Evolutionary conservation across 192 early-diverging fungal genomes (phyloP).

Genomic region (Haplosporangium gracile): DNA sequence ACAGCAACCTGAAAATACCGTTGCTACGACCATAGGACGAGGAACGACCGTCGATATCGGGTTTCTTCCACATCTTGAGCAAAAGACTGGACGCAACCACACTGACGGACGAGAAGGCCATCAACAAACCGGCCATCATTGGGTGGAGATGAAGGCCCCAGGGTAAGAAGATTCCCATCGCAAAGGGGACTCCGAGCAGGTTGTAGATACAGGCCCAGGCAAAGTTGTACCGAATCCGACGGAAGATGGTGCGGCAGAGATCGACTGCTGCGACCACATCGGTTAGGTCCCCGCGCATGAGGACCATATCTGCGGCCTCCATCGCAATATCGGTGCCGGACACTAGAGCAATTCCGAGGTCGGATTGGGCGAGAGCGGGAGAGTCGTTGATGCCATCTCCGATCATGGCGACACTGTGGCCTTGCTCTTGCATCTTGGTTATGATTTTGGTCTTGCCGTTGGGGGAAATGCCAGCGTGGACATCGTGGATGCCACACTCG

Average conservation of each 20-base stretch:
- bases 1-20: constrained; percentile 57
- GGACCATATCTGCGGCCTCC: constrained; percentile 92
- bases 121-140: constrained; percentile 93
- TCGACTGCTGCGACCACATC: constrained; percentile 92
- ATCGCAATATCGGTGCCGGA: constrained; percentile 97
- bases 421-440: constrained; percentile 70
- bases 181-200: constrained; percentile 89
- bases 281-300: constrained; percentile 89
- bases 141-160: constrained; percentile 89
- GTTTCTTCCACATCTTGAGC: constrained; percentile 78
- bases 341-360: constrained; percentile 91
- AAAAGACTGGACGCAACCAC: constrained; percentile 92
- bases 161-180: constrained; percentile 93
- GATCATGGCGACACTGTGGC: constrained; percentile 87
- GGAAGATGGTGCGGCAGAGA: constrained; percentile 86
- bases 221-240: constrained; percentile 88
- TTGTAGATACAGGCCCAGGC: constrained; percentile 95
- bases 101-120: constrained; percentile 92
- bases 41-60: constrained; percentile 7
- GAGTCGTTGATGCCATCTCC: constrained; percentile 98
- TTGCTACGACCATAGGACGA: neutral
- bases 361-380: constrained; percentile 85
- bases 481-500: constrained; percentile 85
- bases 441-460: constrained; percentile 90
- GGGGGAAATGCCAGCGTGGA: constrained; percentile 93